Evolutionary conservation across 2,329 filamentous ascomycete species (phyloP), one percentile per base, ranked within the genome.

Genomic region (Neonectria neomacrospora): DNA sequence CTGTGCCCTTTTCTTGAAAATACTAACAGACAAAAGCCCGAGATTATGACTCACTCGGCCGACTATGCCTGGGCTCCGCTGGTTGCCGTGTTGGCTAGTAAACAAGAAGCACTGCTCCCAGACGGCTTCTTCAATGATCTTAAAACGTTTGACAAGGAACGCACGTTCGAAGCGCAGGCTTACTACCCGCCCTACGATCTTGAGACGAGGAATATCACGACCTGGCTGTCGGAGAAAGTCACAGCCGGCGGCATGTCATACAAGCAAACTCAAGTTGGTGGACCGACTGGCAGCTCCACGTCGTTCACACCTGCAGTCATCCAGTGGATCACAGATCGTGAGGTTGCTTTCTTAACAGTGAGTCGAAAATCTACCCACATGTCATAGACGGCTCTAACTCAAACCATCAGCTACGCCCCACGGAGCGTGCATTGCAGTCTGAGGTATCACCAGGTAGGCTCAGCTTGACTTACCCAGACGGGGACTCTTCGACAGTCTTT

Each of bases 161-260:
- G 85, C 67, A 82, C 76, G 1, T 88, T 86, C 54, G 77, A 69
- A 0, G 83, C 82, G 0, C 82, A 82, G 6, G 83, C 86, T 0
- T 88, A 82, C 70, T 86, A 86, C 1, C 86, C 87, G 1, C 87
- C 88, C 0, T 88, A 82, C 51, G 88, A 90, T 70, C 78, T 78
- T 1, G 81, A 80, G 12, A 81, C 83, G 0, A 81, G 88, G 18
- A 89, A 90, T 67, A 85, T 89, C 64, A 84, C 84, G 0, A 81
- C 85, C 11, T 90, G 85, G 85, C 68, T 90, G 0, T 84, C 84
- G 0, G 74, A 81, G 3, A 82, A 85, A 23, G 76, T 90, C 11
- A 88, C 83, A 8, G 88, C 90, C 63, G 88, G 88, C 39, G 86
- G 84, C 0, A 83, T 87, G 70, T 84, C 85, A 0, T 88, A 87